Evolutionary conservation across 1,284 basidiomycete genomes (phyloP).

Genomic region (Fomitiporia mediterranea): DNA sequence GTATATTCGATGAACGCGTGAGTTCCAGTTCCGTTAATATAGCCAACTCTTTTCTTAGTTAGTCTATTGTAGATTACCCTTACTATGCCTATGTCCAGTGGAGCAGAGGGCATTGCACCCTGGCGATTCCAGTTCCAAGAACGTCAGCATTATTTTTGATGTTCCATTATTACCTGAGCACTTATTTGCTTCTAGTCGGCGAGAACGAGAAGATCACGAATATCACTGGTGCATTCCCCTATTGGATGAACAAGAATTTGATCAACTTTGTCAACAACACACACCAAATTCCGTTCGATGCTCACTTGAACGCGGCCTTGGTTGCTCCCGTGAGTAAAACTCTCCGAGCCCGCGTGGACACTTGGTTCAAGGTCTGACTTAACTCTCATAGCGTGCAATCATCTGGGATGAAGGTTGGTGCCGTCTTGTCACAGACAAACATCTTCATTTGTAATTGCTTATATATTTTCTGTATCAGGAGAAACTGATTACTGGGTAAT

Average conservation of each 20-base stretch:
- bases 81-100: slow-evolving; percentile 23
- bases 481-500: slow-evolving; percentile 22
- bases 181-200: slow-evolving; percentile 12
- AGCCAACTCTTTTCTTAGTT: background rate
- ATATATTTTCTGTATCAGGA: slow-evolving; percentile 5
- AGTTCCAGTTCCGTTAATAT: background rate
- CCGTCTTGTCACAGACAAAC: background rate
- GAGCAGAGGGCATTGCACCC: slow-evolving; percentile 20
- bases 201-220: slow-evolving; percentile 23
- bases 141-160: slow-evolving; percentile 2
- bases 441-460: background rate
- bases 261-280: slow-evolving; percentile 20
- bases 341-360: background rate
- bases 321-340: slow-evolving; percentile 20
- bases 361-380: background rate
- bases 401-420: slow-evolving; percentile 23
- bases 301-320: slow-evolving; percentile 20
- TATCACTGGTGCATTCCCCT: slow-evolving; percentile 19
- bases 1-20: slow-evolving; percentile 23
- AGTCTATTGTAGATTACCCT: slow-evolving; percentile 19
- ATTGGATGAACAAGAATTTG: slow-evolving; percentile 22
- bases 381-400: slow-evolving; percentile 17
- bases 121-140: slow-evolving; percentile 23
- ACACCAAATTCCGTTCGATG: slow-evolving; percentile 22
- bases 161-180: background rate